Conservation (phyloP, 1,139 yeast genomes). For the Tardiomyces digboiensis region DNA sequence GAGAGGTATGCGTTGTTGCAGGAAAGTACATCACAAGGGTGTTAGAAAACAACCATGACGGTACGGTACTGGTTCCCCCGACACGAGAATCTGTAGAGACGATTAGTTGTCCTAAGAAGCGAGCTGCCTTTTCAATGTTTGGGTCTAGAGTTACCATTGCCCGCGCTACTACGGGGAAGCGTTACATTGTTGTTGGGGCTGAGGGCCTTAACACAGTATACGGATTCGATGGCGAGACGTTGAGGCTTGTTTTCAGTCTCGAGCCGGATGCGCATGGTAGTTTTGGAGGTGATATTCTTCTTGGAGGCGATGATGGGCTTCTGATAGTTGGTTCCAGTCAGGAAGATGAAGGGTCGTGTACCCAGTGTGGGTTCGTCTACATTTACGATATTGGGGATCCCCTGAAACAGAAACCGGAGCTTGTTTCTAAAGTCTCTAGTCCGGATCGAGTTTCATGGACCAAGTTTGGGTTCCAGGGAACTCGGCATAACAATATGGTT, state of each 20-base stretch:
- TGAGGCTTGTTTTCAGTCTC: constrained; percentile 8
- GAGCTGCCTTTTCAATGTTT: constrained; percentile 14
- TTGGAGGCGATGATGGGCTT: constrained; percentile 9
- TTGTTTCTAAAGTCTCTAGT: constrained; percentile 2
- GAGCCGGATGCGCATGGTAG: constrained; percentile 9
- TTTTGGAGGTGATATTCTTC: constrained; percentile 22
- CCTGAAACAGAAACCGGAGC: constrained; percentile 4
- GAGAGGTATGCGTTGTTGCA: constrained; percentile 27
- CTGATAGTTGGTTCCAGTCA: constrained; percentile 5
- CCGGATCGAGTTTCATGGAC: constrained; percentile 6
- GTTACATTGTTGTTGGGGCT: constrained; percentile 20
- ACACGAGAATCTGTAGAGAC: constrained; percentile 1
- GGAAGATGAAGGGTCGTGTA: constrained; percentile 9
- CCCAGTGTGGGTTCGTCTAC: constrained; percentile 32
- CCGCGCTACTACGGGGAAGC: constrained; percentile 1
- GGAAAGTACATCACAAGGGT: constrained; percentile 1
- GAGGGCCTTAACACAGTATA: constrained; percentile 22
- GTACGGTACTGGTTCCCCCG: background rate
- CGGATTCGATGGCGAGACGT: constrained; percentile 15
- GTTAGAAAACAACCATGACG: background rate
- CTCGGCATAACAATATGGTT: constrained; percentile 17
- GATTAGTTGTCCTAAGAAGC: constrained; percentile 1
- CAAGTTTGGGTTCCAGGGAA: constrained; percentile 28
- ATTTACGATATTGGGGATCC: constrained; percentile 23
- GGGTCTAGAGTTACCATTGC: constrained; percentile 18